Base-by-base conservation (phyloP, 495 filamentous ascomycete genomes). In the Neohortaea acidophila region DNA sequence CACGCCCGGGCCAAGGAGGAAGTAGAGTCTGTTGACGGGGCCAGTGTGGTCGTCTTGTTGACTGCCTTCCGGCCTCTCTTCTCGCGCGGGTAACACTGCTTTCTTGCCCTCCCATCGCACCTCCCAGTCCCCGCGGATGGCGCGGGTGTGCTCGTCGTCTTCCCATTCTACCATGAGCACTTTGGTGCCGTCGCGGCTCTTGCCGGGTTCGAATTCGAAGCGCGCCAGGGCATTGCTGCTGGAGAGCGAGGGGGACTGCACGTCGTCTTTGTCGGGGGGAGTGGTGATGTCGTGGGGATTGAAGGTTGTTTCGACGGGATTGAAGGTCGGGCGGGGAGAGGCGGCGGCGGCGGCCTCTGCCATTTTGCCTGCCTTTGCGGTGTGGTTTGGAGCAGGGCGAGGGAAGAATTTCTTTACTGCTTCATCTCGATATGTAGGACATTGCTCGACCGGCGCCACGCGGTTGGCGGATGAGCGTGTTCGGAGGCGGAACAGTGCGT, bases 101-200 rank as follows among this genome's bases (percentile, higher is more conserved):
- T 62, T 65, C 56, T 85, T 85, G 9, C 79, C 72, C 35, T 79
- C 67, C 82, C 82, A 86, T 5, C 70, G 71, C 8, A 91, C 73
- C 27, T 76, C 68, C 81, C 83, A 87, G 25, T 70, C 53, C 23
- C 54, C 63, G 28, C 52, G 56, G 51, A 30, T 55, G 54, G 21
- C 58, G 53, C 17, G 54, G 38, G 27, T 63, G 1, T 24, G 62
- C 51, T 49, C 59, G 44, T 73, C 65, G 23, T 75, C 73, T 46
- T 81, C 73, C 81, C 81, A 86, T 45, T 86, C 79, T 9, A 86
- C 69, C 79, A 86, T 83, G 33, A 86, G 54, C 32, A 91, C 76
- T 60, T 87, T 87, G 21, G 79, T 84, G 7, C 81, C 83, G 25
- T 85, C 81, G 47, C 81, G 81, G 1, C 68, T 77, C 46, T 72